phyloP scores from a whole-genome alignment of 805 yeast genomes.

The Alloascoidea africana region DNA sequence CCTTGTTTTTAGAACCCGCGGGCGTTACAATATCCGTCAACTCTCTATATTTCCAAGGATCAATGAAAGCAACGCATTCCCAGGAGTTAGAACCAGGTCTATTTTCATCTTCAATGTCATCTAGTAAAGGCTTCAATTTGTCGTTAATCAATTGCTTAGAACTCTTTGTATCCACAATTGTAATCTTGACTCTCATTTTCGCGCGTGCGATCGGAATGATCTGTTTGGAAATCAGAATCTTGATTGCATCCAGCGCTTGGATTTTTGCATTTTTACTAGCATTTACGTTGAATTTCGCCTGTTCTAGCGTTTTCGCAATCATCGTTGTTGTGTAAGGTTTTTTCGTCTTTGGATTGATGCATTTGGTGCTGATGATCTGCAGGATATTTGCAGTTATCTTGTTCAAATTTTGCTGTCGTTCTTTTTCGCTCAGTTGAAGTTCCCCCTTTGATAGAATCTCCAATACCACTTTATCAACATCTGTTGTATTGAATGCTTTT shows the following conservation, averaged over 20 bases:
- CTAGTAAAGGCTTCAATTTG: conserved; percentile 25
- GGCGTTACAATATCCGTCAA: conserved; percentile 46
- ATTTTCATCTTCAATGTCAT: conserved; percentile 26
- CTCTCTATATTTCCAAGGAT: conserved; percentile 70
- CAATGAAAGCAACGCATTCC: conserved; percentile 57
- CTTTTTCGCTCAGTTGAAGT: conserved; percentile 87
- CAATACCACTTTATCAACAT: conserved; percentile 56
- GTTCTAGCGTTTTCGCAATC: conserved; percentile 75
- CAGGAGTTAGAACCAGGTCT: conserved; percentile 25
- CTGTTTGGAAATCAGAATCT: conserved; percentile 58
- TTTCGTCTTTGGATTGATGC: conserved; percentile 79
- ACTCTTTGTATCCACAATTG: conserved; percentile 34
- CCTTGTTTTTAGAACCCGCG: conserved; percentile 35
- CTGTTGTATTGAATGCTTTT: conserved; percentile 60
- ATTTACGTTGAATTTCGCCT: conserved; percentile 60
- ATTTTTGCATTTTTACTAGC: conserved; percentile 64
- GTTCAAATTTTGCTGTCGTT: conserved; percentile 57
- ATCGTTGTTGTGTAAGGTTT: conserved; percentile 91
- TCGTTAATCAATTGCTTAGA: conserved; percentile 29
- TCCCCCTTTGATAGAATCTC: conserved; percentile 88
- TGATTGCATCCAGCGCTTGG: conserved; percentile 88
- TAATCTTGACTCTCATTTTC: conserved; percentile 72
- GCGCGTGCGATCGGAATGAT: conserved; percentile 90
- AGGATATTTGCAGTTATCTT: conserved; percentile 74
- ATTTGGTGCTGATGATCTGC: conserved; percentile 72